Conservation (phyloP, 2,329 filamentous ascomycete species). For the Zarea fungicola region DNA sequence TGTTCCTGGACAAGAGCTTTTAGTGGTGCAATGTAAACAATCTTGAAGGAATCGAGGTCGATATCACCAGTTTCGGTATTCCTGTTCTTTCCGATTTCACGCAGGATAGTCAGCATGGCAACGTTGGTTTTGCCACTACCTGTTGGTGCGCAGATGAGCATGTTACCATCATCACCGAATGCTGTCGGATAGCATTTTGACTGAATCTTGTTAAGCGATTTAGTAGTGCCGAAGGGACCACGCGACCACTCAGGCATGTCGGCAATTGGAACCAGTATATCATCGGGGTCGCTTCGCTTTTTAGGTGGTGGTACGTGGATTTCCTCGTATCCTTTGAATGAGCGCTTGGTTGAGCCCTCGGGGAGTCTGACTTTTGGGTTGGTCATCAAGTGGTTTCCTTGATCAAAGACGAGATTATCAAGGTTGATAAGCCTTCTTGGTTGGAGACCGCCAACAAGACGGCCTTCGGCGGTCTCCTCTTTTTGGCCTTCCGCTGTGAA, state of each 20-base stretch:
- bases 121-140: constrained; percentile 98
- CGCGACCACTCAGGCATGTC: constrained; percentile 92
- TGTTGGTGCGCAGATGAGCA: constrained; percentile 95
- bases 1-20: constrained; percentile 97
- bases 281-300: constrained; percentile 73
- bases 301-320: constrained; percentile 95
- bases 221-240: constrained; percentile 76
- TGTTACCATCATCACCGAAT: constrained; percentile 91
- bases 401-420: constrained; percentile 93
- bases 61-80: constrained; percentile 88
- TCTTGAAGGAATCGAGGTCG: constrained; percentile 94
- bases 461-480: constrained; percentile 57
- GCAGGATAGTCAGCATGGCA: constrained; percentile 92
- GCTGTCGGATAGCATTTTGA: constrained; percentile 88
- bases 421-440: constrained; percentile 86
- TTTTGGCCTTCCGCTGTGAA: constrained; percentile 46
- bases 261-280: constrained; percentile 75
- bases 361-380: constrained; percentile 92
- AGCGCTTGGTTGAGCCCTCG: constrained; percentile 89
- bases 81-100: constrained; percentile 93
- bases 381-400: constrained; percentile 99
- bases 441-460: constrained; percentile 74
- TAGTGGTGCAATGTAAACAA: constrained; percentile 92
- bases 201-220: constrained; percentile 90
- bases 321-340: constrained; percentile 97